Conservation (phyloP, 2,329 filamentous ascomycete genomes). For the Fusarium guadeloupense region DNA sequence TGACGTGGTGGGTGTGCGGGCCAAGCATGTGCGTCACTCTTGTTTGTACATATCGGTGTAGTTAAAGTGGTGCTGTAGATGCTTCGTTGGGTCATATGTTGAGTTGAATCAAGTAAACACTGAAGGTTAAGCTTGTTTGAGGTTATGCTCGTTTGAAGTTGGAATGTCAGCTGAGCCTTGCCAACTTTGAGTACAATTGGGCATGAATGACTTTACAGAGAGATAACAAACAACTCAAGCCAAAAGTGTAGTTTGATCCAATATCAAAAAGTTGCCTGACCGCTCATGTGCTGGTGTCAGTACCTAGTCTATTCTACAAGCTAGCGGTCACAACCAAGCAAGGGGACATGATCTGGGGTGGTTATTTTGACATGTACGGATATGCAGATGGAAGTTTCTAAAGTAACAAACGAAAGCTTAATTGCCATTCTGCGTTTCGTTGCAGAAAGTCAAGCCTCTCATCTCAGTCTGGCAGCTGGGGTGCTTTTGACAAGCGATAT, state of each 20-base stretch:
- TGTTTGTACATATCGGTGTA: conserved; percentile 30
- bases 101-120: conserved; percentile 2
- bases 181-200: neutral
- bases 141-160: neutral
- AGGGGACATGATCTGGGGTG: too few relatives aligned
- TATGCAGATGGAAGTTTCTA: neutral
- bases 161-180: neutral
- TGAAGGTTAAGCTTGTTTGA: neutral
- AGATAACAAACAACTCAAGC: neutral
- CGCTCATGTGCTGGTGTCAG: conserved; percentile 19
- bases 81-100: conserved; percentile 1
- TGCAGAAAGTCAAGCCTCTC: too few relatives aligned
- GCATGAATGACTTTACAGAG: neutral
- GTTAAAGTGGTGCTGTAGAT: conserved; percentile 30
- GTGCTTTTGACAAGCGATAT: neutral
- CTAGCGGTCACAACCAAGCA: too few relatives aligned
- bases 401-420: neutral
- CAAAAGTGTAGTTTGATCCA: neutral
- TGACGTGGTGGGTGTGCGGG: conserved; percentile 43
- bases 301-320: too few relatives aligned
- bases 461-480: too few relatives aligned
- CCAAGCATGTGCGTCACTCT: conserved; percentile 38
- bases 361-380: too few relatives aligned
- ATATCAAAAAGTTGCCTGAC: conserved; percentile 12
- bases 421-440: too few relatives aligned